Percentiles rank a stretch among this genome's conserved stretches.
These are phyloP conservation scores for Adansonia rubrostipa DNA, from an alignment of 441 rosid species.

Conservation along the genomic window DNA sequence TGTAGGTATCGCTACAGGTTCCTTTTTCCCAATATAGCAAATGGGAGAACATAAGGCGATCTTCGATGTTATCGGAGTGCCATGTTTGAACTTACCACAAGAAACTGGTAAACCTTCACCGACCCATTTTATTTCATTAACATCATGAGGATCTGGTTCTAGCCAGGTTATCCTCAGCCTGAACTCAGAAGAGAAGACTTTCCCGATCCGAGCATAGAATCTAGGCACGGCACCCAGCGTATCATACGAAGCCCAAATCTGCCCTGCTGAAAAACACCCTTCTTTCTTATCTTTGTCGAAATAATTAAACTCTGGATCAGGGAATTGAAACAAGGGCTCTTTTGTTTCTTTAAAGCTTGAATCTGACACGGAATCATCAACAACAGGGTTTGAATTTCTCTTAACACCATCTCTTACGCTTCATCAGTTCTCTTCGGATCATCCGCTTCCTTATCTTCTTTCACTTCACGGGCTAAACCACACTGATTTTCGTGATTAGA, in stretches of 20 bases:
- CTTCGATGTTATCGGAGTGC: conserved; percentile 38
- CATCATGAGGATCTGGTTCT: conserved; percentile 56
- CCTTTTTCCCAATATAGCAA: conserved; percentile 41
- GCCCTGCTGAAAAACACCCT: conserved; percentile 51
- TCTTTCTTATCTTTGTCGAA: conserved; percentile 49
- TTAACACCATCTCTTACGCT: conserved; percentile 19
- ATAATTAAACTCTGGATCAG: conserved; percentile 66
- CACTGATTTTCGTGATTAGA: conserved; percentile 37
- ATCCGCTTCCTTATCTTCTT: conserved; percentile 36
- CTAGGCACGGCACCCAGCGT: conserved; percentile 68
- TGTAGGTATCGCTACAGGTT: conserved; percentile 26
- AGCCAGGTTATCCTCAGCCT: conserved; percentile 63
- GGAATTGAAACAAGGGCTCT: conserved; percentile 46
- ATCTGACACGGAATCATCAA: conserved; percentile 38
- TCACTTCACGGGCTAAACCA: conserved; percentile 33
- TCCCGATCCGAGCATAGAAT: conserved; percentile 63
- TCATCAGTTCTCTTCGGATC: conserved; percentile 29
- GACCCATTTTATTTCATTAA: conserved; percentile 50
- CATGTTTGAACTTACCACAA: conserved; percentile 65
- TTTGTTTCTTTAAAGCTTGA: neutral
- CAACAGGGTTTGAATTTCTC: conserved; percentile 25
- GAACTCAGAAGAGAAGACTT: conserved; percentile 44
- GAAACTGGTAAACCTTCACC: conserved; percentile 46
- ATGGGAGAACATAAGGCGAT: conserved; percentile 63
- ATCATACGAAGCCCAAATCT: conserved; percentile 69